Evolutionary conservation across 2,329 filamentous ascomycete species (phyloP).

Genomic region (Magnaporthales sp.): DNA sequence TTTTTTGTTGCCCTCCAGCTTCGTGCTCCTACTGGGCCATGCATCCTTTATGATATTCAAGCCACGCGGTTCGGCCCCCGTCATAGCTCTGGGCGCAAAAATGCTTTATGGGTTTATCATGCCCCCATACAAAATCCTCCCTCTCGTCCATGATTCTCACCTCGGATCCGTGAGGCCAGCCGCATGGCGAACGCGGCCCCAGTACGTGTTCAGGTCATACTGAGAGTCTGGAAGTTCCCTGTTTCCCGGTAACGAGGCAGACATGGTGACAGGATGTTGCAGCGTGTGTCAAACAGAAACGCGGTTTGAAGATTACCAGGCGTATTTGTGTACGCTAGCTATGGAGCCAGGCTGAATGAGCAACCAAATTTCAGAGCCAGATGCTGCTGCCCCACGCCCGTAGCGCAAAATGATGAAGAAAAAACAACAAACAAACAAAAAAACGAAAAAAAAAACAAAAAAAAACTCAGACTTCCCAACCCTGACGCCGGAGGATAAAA

Average conservation of each 20-base stretch:
- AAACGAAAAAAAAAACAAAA: too few species aligned
- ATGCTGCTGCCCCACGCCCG: background rate
- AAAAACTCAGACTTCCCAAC: background rate
- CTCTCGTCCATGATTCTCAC: constrained; percentile 46
- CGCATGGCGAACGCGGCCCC: constrained; percentile 86
- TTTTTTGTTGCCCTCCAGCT: background rate
- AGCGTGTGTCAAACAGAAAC: background rate
- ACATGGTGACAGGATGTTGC: constrained; percentile 35
- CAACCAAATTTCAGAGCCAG: background rate
- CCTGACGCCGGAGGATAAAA: background rate
- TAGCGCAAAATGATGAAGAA: background rate
- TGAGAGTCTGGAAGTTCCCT: constrained; percentile 86
- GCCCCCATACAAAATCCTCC: background rate
- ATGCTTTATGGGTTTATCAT: background rate
- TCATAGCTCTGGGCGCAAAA: background rate
- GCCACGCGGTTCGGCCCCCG: background rate
- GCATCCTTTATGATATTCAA: background rate
- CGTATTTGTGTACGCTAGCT: background rate
- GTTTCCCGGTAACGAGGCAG: constrained; percentile 53
- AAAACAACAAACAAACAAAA: background rate
- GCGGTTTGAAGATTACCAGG: background rate
- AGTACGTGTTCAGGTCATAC: constrained; percentile 89
- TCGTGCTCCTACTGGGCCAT: background rate
- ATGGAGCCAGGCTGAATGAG: background rate
- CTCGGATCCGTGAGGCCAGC: constrained; percentile 89